Evolutionary conservation across 495 filamentous ascomycete genomes (phyloP), one percentile per base, ranked within the genome.

Genomic region (Pyronema domesticum): DNA sequence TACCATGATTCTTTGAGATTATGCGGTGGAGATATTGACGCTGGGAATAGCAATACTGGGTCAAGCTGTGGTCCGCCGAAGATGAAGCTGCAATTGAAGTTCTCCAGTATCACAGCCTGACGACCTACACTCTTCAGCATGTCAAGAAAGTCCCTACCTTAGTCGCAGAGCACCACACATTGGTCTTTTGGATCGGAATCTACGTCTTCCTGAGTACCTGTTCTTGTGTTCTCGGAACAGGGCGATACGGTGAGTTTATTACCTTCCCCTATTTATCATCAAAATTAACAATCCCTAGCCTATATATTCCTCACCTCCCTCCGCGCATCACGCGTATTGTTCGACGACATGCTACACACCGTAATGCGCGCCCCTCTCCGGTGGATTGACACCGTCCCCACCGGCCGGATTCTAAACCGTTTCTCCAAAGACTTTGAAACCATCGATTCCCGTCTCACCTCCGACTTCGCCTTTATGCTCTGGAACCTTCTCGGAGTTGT

Each of bases 361-460:
- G 74, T 93, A 13, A 72, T 91, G 0, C 78, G 80, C 7, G 74
- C 83, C 11, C 85, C 84, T 0, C 53, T 63, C 13, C 60, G 60
- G 14, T 93, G 84, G 82, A 70, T 89, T 9, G 86, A 93, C 63
- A 89, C 84, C 0, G 81, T 86, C 0, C 86, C 86, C 0, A 68
- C 85, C 0, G 86, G 86, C 1, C 76, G 84, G 19, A 78, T 89
- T 37, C 64, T 89, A 3, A 93, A 91, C 65, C 74, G 86, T 6
- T 89, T 89, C 55, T 85, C 83, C 0, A 73, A 81, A 5, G 86
- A 91, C 60, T 88, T 91, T 61, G 73, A 77, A 57, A 73, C 74
- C 2, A 72, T 88, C 33, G 85, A 89, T 64, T 79, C 76, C 1
- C 72, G 74, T 15, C 66, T 89, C 11, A 74, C 76, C 0, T 73